A percentile compares a stretch with the other conserved stretches of the same genome.
phyloP scores from a whole-genome alignment of 306 rosid genomes.

The Ammopiptanthus mongolicus region DNA sequence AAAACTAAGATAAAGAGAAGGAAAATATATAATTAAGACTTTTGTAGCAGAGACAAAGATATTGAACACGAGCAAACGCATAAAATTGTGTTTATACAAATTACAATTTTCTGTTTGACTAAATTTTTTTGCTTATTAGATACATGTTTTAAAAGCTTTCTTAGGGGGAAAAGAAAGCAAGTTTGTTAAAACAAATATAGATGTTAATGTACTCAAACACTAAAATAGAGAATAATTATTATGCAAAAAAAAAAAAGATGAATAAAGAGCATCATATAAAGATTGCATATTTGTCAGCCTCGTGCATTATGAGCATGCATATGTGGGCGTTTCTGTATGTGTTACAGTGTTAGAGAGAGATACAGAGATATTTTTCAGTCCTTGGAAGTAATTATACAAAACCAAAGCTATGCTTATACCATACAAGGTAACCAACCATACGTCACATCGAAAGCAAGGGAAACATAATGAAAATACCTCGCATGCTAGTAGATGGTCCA shows the following conservation, averaged over 20 bases:
- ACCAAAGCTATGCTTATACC: background rate
- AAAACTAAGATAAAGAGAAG: constrained; percentile 24
- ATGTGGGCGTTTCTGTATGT: background rate
- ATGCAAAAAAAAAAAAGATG: background rate
- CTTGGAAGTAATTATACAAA: background rate
- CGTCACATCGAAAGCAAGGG: background rate
- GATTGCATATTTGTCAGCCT: background rate
- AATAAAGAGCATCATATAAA: background rate
- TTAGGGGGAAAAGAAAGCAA: background rate
- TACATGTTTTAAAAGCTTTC: background rate
- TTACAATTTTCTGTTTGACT: background rate
- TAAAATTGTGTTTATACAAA: background rate
- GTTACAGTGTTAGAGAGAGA: background rate
- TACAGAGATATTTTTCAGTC: background rate
- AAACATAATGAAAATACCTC: constrained; percentile 55
- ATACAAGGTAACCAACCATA: background rate
- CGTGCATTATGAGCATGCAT: background rate
- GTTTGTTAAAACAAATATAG: background rate
- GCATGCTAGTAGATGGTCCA: constrained; percentile 93
- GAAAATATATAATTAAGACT: background rate
- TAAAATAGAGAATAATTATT: background rate
- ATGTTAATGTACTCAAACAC: background rate
- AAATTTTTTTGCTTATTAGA: background rate
- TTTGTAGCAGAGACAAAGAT: background rate
- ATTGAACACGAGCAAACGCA: background rate